Evolutionary conservation across 2,329 filamentous ascomycete species (phyloP).

Genomic region (Claviceps humidiphila): DNA sequence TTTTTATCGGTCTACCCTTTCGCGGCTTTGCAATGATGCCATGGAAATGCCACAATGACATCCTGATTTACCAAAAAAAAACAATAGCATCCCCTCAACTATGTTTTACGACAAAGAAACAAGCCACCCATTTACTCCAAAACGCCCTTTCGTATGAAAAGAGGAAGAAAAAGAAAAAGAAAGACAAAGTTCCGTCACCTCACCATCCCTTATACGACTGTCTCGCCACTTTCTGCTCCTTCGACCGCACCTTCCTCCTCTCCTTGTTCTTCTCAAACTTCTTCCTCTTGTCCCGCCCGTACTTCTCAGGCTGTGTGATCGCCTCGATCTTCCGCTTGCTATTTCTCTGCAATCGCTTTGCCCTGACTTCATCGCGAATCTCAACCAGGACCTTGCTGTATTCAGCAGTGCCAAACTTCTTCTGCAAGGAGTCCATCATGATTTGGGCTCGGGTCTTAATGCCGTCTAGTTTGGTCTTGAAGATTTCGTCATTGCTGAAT

Average conservation of each 20-base stretch:
- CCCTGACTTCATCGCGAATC: constrained; percentile 60
- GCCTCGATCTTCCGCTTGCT: constrained; percentile 84
- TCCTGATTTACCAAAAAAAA: background rate
- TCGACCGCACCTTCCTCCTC: constrained; percentile 64
- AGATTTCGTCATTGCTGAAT: constrained; percentile 55
- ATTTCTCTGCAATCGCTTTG: constrained; percentile 58
- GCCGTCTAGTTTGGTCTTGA: constrained; percentile 54
- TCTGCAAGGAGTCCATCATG: constrained; percentile 70
- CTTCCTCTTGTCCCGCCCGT: constrained; percentile 66
- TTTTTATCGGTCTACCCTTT: background rate
- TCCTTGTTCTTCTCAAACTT: constrained; percentile 76
- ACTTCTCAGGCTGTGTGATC: constrained; percentile 66
- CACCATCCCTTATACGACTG: constrained; percentile 49
- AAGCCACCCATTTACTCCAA: background rate
- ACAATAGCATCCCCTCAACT: background rate
- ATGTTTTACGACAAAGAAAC: background rate
- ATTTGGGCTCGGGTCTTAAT: constrained; percentile 63
- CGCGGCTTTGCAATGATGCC: background rate
- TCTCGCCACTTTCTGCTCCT: constrained; percentile 58
- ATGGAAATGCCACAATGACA: background rate
- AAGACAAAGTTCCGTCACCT: background rate
- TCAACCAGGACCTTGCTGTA: constrained; percentile 64
- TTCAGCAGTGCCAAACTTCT: constrained; percentile 65
- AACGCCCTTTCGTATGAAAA: background rate
- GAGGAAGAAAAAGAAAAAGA: constrained; percentile 7